phyloP scores from a whole-genome alignment of 768 basidiomycete species.

The Sarcomyxa edulis region DNA sequence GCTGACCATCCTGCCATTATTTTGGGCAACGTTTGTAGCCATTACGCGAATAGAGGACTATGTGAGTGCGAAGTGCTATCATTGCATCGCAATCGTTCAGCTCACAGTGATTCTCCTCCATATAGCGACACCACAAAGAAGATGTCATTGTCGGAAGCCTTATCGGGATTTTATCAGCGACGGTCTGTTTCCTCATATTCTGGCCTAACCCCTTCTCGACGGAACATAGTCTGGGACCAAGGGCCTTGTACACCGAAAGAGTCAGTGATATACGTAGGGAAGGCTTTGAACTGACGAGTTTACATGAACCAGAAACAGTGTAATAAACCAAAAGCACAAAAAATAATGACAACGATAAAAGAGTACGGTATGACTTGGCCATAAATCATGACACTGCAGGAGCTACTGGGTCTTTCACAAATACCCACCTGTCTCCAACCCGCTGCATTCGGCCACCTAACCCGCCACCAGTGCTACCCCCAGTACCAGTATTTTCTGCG shows the following conservation, averaged over 20 bases:
- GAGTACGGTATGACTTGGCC: constrained; percentile 8
- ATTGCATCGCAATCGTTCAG: background rate
- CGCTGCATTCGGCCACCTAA: constrained; percentile 59
- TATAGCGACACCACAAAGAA: constrained; percentile 62
- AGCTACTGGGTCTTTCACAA: constrained; percentile 41
- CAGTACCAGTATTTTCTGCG: constrained; percentile 1
- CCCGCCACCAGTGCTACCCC: constrained; percentile 15
- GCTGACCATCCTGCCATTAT: constrained; percentile 48
- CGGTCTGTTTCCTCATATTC: constrained; percentile 51
- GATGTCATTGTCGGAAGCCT: constrained; percentile 61
- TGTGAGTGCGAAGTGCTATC: constrained; percentile 34
- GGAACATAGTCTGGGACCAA: constrained; percentile 29
- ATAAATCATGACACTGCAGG: constrained; percentile 17
- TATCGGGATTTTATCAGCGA: constrained; percentile 48
- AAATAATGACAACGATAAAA: constrained; percentile 10
- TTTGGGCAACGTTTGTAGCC: constrained; percentile 56
- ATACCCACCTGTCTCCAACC: constrained; percentile 70
- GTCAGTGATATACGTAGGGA: too few species aligned
- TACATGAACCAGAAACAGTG: constrained; percentile 33
- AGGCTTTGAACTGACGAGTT: constrained; percentile 41
- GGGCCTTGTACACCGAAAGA: constrained; percentile 32
- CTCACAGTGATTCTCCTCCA: constrained; percentile 4
- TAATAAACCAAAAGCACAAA: constrained; percentile 23
- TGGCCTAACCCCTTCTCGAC: constrained; percentile 57
- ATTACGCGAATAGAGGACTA: constrained; percentile 61